Base-by-base conservation (phyloP, 2,329 filamentous ascomycete species). In the Hymenoscyphus salicellus region DNA sequence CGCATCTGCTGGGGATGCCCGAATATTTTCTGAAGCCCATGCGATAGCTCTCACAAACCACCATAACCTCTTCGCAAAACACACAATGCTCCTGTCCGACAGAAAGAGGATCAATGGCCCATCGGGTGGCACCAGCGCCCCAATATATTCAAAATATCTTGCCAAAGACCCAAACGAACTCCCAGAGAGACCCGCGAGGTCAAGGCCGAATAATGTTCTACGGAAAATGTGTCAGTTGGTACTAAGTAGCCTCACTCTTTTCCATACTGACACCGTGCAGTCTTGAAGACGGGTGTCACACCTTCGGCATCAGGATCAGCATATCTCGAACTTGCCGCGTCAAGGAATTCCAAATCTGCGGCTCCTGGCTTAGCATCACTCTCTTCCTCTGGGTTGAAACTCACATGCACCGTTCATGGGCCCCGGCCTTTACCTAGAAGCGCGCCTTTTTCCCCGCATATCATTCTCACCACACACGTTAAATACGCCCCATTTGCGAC, bases 401-500 rank as follows among this genome's bases (percentile, higher is more conserved):
- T 99, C 66, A 91, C 89, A 68, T 97, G 93, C 77, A 93, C 92
- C 11, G 92, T 98, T 62, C 94, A 98, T 78, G 95, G 95, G 1
- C 95, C 95, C 3, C 88, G 93, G 70, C 93, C 95, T 28, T 84
- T 99, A 52, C 93, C 94, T 36, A 88, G 93, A 75, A 96, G 91
- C 63, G 92, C 92, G 32, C 89, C 92, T 1, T 99, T 97, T 79
- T 95, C 92, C 61, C 92, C 95, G 10, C 93, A 97, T 72, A 87
- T 98, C 69, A 89, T 97, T 55, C 85, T 99, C 60, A 92, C 91
- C 16, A 96, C 94, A 2, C 92, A 97, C 71, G 90, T 99, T 75
- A 99, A 98, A 79, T 98, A 96, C 76, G 93, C 95, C 0, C 93
- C 95, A 0, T 99, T 99, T 75, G 94, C 95, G 2, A 92, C 92